phyloP scores from a whole-genome alignment of 441 rosid genomes.

The Jatropha podagrica region DNA sequence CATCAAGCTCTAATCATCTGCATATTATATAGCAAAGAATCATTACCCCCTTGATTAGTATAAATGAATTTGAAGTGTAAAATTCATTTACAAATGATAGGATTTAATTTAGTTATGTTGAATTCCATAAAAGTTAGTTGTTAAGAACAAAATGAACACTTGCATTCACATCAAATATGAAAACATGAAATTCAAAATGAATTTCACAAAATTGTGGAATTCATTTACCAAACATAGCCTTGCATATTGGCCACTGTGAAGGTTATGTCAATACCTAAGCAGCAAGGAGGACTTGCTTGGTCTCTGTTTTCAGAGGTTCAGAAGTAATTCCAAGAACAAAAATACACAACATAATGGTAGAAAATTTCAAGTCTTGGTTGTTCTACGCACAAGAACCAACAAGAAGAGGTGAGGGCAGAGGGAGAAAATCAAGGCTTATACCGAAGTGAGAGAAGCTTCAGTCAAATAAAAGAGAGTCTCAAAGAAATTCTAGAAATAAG shows the following conservation, averaged over 20 bases:
- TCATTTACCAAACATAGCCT: neutral
- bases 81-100: too few species aligned
- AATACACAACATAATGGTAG: neutral
- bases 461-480: neutral
- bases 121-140: too few species aligned
- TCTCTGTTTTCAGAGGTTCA: constrained; percentile 2
- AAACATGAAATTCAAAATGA: neutral
- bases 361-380: neutral
- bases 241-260: neutral
- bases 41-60: neutral
- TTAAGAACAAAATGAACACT: too few species aligned
- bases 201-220: too few species aligned
- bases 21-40: constrained; percentile 18
- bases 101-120: too few species aligned
- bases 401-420: neutral
- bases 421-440: neutral
- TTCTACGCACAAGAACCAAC: neutral
- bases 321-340: neutral
- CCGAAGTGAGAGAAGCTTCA: neutral
- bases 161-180: neutral
- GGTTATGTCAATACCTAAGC: neutral
- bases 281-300: neutral
- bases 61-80: too few species aligned
- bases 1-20: constrained; percentile 48
- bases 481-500: neutral